A percentile compares a stretch with the other conserved stretches of the same genome.
These are phyloP conservation scores for Sordaria brevicollis DNA, from an alignment of 495 filamentous ascomycete species.

Conservation along the genomic window DNA sequence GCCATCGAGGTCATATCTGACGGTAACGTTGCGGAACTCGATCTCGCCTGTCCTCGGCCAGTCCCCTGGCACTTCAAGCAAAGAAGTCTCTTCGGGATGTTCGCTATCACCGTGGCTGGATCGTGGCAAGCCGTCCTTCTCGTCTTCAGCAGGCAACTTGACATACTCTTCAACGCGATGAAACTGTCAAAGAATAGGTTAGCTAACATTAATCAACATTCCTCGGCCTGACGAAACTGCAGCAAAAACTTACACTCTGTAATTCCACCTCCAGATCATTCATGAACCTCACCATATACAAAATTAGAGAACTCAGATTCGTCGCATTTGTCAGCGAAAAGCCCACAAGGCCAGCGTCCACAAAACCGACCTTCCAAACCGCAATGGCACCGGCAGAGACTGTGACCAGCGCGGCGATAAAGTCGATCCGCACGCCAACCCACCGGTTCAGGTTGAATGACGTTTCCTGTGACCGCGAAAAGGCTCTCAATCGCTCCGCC, in stretches of 20 bases:
- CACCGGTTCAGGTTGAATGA: conserved; percentile 42
- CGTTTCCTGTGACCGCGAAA: conserved; percentile 30
- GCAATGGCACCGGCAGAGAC: conserved; percentile 37
- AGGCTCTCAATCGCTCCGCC: conserved; percentile 30
- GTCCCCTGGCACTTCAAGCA: conserved; percentile 17
- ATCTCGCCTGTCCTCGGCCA: conserved; percentile 40
- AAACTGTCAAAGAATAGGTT: conserved; percentile 15
- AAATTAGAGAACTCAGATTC: conserved; percentile 35
- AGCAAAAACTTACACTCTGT: conserved; percentile 26
- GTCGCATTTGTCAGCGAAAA: conserved; percentile 41
- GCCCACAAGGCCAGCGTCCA: conserved; percentile 36
- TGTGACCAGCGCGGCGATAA: conserved; percentile 36
- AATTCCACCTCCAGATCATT: conserved; percentile 42
- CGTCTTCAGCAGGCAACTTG: conserved; percentile 35
- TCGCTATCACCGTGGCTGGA: conserved; percentile 8
- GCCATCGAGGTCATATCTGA: conserved; percentile 36
- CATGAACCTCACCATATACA: conserved; percentile 33
- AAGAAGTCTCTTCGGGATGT: conserved; percentile 10
- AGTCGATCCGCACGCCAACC: conserved; percentile 38
- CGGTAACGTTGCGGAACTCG: conserved; percentile 39
- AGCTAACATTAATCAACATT: background rate
- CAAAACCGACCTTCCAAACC: conserved; percentile 26
- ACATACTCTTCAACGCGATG: conserved; percentile 40
- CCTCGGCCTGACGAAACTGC: background rate
- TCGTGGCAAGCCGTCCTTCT: conserved; percentile 9